Evolutionary conservation across 176 grass and related monocot species (phyloP).

Genomic region (Canna indica): DNA sequence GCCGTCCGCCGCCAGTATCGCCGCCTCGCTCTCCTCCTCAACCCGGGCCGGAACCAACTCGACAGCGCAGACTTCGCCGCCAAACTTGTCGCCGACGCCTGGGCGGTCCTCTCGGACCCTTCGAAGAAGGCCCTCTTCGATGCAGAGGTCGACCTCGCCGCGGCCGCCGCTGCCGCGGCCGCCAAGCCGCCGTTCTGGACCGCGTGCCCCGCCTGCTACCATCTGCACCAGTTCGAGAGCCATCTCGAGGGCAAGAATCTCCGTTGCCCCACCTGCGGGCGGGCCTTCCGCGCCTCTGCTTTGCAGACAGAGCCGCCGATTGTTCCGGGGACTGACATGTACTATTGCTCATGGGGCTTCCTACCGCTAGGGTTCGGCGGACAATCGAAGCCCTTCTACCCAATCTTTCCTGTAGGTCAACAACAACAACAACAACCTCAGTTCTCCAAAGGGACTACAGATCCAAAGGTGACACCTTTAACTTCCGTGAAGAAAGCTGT

Average conservation of each 20-base stretch:
- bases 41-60: conserved; percentile 18
- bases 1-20: conserved; percentile 24
- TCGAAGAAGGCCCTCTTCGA: conserved; percentile 17
- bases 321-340: conserved; percentile 91
- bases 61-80: conserved; percentile 37
- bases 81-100: conserved; percentile 42
- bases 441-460: background rate
- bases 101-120: conserved; percentile 35
- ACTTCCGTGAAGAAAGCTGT: background rate
- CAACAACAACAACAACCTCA: background rate
- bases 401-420: conserved; percentile 34
- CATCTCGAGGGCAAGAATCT: conserved; percentile 48
- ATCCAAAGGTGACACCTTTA: background rate
- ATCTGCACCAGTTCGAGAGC: conserved; percentile 59
- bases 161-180: background rate
- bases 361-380: conserved; percentile 63
- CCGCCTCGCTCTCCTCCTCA: conserved; percentile 52
- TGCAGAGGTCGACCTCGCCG: conserved; percentile 6
- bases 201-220: conserved; percentile 63
- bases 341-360: conserved; percentile 96
- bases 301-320: conserved; percentile 43
- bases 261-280: conserved; percentile 66
- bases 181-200: conserved; percentile 59
- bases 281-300: conserved; percentile 47
- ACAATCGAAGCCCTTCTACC: conserved; percentile 64